Conservation (phyloP, 352 stramenopile genomes). For the Phytophthora tentaculata region DNA sequence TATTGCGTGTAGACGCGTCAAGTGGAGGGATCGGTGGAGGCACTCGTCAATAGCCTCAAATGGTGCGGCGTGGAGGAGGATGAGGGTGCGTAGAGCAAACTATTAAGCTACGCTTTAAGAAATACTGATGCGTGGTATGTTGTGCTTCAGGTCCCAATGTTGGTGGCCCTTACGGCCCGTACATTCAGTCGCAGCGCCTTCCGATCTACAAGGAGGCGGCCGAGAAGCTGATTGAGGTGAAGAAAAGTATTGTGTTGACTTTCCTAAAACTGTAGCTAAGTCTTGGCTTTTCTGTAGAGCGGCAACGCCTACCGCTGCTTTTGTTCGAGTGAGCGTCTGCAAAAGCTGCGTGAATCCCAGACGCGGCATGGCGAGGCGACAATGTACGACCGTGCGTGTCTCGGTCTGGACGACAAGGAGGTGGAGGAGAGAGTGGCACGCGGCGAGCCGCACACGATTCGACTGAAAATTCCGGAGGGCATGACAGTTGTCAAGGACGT, state of each 20-base stretch:
- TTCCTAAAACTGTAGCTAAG: neutral
- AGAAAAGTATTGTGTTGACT: neutral
- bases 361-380: constrained; percentile 90
- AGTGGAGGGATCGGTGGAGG: constrained; percentile 85
- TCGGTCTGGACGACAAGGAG: constrained; percentile 90
- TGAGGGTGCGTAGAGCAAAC: constrained; percentile 73
- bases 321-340: constrained; percentile 94
- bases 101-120: too few relatives aligned
- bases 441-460: constrained; percentile 92
- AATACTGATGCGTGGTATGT: constrained; percentile 5
- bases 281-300: constrained; percentile 41
- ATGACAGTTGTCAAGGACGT: constrained; percentile 96
- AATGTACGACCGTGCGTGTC: constrained; percentile 98
- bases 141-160: constrained; percentile 79
- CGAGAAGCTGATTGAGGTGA: constrained; percentile 84
- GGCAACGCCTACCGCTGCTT: constrained; percentile 98
- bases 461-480: constrained; percentile 94
- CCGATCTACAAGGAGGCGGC: constrained; percentile 94
- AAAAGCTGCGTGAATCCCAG: constrained; percentile 91
- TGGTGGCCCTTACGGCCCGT: constrained; percentile 92
- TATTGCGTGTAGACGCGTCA: constrained; percentile 66
- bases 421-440: constrained; percentile 89
- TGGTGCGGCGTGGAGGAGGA: constrained; percentile 98
- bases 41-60: constrained; percentile 86
- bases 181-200: constrained; percentile 97